Evolutionary conservation across 768 basidiomycete genomes (phyloP).

Genomic region (Mycena olivaceomarginata): DNA sequence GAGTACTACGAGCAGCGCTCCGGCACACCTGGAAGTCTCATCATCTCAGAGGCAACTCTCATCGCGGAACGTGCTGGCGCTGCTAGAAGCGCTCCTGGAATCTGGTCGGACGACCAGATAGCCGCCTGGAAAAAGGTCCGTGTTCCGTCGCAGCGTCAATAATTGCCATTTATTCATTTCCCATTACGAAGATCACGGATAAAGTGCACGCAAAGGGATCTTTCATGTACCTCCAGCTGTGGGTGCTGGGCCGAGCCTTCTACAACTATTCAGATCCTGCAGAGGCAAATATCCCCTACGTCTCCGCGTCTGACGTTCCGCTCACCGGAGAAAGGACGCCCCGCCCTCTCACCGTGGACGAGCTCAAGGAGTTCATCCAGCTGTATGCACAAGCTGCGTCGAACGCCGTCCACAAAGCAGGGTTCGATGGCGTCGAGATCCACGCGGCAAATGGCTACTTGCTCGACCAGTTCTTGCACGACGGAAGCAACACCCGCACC

Average conservation of each 20-base stretch:
- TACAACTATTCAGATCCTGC: conserved; percentile 45
- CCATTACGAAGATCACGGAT: conserved; percentile 30
- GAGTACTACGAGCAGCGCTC: conserved; percentile 53
- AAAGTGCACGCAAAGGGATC: conserved; percentile 47
- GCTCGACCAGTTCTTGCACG: conserved; percentile 69
- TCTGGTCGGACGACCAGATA: conserved; percentile 66
- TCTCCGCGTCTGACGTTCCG: conserved; percentile 51
- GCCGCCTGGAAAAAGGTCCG: conserved; percentile 65
- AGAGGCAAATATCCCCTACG: conserved; percentile 50
- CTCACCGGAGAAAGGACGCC: conserved; percentile 37
- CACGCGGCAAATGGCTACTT: conserved; percentile 56
- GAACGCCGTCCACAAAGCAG: conserved; percentile 66
- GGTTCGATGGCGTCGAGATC: conserved; percentile 77
- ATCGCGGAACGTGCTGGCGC: conserved; percentile 56
- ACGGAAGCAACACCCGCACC: conserved; percentile 63
- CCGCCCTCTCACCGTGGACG: conserved; percentile 56
- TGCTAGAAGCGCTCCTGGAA: conserved; percentile 58
- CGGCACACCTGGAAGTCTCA: conserved; percentile 53
- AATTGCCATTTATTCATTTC: background rate
- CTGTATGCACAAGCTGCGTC: conserved; percentile 66
- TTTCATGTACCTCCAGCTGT: conserved; percentile 67
- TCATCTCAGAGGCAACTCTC: conserved; percentile 62
- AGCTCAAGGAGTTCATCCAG: conserved; percentile 57
- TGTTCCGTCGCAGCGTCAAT: background rate
- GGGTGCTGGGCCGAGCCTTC: conserved; percentile 66